Evolutionary conservation across 1,284 basidiomycete species (phyloP).

Genomic region (Austroboletus niveus): DNA sequence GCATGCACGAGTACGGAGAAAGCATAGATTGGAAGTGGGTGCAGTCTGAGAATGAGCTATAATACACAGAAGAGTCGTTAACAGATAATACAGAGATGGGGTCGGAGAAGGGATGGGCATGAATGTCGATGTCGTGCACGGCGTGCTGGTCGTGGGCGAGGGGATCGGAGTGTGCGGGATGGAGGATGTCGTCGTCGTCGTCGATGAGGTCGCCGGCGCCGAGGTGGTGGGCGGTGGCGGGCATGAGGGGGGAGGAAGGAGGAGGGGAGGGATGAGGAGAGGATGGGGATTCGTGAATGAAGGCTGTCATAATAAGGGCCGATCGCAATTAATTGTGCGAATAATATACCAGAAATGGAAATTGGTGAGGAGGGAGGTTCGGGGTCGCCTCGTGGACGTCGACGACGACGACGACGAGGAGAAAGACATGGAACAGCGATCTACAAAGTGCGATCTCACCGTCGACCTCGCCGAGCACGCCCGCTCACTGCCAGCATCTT

Average conservation of each 20-base stretch:
- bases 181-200: conserved; percentile 9
- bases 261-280: conserved; percentile 5
- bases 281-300: conserved; percentile 21
- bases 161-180: conserved; percentile 14
- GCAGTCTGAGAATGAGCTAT: conserved; percentile 32
- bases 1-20: conserved; percentile 23
- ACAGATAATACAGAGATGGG: conserved; percentile 36
- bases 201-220: conserved; percentile 21
- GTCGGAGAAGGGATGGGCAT: conserved; percentile 22
- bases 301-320: conserved; percentile 31
- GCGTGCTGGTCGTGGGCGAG: conserved; percentile 23
- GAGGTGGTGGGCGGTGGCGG: conserved; percentile 13
- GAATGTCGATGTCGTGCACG: conserved; percentile 30
- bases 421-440: conserved; percentile 24
- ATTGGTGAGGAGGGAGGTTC: neutral
- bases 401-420: conserved; percentile 12
- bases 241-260: conserved; percentile 20
- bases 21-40: conserved; percentile 20
- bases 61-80: conserved; percentile 32
- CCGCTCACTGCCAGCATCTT: conserved; percentile 21
- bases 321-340: conserved; percentile 29
- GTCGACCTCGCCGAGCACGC: neutral
- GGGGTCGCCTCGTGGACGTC: conserved; percentile 26
- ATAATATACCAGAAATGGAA: conserved; percentile 15
- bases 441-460: conserved; percentile 24